Evolutionary conservation across 768 basidiomycete species (phyloP), one percentile per base, ranked within the genome.

Genomic region (Pleurotus citrinopileatus): DNA sequence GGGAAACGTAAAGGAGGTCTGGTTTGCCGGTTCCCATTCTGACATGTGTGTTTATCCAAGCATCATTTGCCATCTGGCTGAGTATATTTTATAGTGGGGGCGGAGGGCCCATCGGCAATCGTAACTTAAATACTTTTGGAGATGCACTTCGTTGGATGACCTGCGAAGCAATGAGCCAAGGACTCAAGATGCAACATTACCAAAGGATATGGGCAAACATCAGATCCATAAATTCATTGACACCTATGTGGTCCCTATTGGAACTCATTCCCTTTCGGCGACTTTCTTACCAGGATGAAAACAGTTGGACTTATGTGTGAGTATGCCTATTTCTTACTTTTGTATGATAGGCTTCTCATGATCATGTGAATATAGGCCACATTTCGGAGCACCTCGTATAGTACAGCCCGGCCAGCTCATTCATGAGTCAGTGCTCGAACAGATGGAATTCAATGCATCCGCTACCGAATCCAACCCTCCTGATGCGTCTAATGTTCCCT

Each of bases 11-110:
- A 73, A 72, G 55, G 74, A 75, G 43, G 72, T 74, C 19, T 76
- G 75, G 75, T 75, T 76, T 57, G 62, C 72, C 1, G 75, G 74
- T 2, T 55, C 55, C 50, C 72, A 75, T 57, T 68, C 70, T 0
- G 74, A 75, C 46, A 61, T 74, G 73, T 74, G 57, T 32, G 44
- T 23, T n/a, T 22, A 15, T 19, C 42, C 36, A 9, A 29, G 2
- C 28, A 36, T 37, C 26, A 15, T 36, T 19, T 12, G 22, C 42
- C 9, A 44, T 42, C 32, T 44, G 13, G 42, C 12, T 1, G 34
- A 23, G 28, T 0, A 27, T 42, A 19, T 17, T 23, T 42, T 40
- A 44, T 27, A 38, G 58, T 38, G 55, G 52, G 17, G 52, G 55
- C 20, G 40, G 37, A 32, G 19, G 40, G 6, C 22, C 29, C 27